Base-by-base conservation (phyloP, 1,284 basidiomycete species). In the Mycena sp. region DNA sequence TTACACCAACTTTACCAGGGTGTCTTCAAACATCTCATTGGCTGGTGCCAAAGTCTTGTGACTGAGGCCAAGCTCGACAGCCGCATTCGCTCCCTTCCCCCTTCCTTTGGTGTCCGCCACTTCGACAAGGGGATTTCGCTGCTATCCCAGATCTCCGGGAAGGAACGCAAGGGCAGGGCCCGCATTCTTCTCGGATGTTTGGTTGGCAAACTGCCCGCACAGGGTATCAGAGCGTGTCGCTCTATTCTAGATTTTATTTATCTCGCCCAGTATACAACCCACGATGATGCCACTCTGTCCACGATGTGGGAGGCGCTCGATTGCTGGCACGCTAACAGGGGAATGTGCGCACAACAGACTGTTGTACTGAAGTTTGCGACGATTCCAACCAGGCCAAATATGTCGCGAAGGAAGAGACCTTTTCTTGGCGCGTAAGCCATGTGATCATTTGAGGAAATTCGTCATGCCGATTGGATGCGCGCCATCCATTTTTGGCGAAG, bases 341-440 rank as follows among this genome's bases (percentile, higher is more conserved):
- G n/a, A n/a, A n/a, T n/a, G n/a, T n/a, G n/a, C n/a, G n/a, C n/a
- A n/a, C n/a, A n/a, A n/a, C n/a, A n/a, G 40, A 68, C 17, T 55
- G 67, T 4, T 75, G 76, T 50, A 35, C 67, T 3, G 46, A 23
- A 11, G 26, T 49, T 23, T 61, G 70, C 1, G 30, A 54, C 0
- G 62, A 76, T 26, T 76, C 76, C 66, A 70, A 74, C 28, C 57
- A 73, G n/a, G n/a, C n/a, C n/a, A n/a, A n/a, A n/a, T n/a, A n/a
- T n/a, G n/a, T n/a, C n/a, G n/a, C n/a, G n/a, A n/a, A n/a, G n/a
- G n/a, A n/a, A n/a, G n/a, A n/a, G n/a, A n/a, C n/a, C n/a, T n/a
- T n/a, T n/a, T n/a, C n/a, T n/a, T n/a, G n/a, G n/a, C n/a, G n/a
- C n/a, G n/a, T n/a, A n/a, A n/a, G n/a, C n/a, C n/a, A n/a, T n/a